These are phyloP conservation scores for Alternaria sp. DNA, from an alignment of 2,329 filamentous ascomycete genomes.

Conservation along the genomic window DNA sequence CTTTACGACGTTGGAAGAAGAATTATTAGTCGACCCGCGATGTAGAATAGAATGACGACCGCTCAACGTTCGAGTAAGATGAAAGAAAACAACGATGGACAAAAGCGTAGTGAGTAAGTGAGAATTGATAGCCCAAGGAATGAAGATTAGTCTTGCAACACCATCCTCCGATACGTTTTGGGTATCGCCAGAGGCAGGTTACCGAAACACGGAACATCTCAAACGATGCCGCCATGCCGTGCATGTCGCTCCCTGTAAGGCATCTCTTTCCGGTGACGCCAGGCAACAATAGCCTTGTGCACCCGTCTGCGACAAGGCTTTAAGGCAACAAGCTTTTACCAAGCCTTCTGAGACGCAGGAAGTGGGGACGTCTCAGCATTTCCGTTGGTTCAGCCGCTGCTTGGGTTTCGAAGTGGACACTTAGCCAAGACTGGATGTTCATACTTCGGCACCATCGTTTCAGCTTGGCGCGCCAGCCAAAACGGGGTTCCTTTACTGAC, in stretches of 20 bases:
- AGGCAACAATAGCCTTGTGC: constrained; percentile 35
- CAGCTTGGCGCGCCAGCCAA: constrained; percentile 45
- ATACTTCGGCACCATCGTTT: constrained; percentile 46
- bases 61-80: constrained; percentile 20
- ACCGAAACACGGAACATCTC: constrained; percentile 18
- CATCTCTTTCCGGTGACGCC: constrained; percentile 12
- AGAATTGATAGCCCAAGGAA: neutral
- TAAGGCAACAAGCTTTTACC: constrained; percentile 33
- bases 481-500: constrained; percentile 20
- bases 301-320: constrained; percentile 23
- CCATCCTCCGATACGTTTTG: neutral
- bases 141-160: neutral
- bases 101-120: constrained; percentile 5
- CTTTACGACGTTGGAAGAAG: constrained; percentile 1
- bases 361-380: constrained; percentile 20
- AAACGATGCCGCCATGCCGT: constrained; percentile 6
- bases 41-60: constrained; percentile 12
- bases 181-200: constrained; percentile 3
- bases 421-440: constrained; percentile 38
- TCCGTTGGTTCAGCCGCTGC: constrained; percentile 34
- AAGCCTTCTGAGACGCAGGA: constrained; percentile 36
- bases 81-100: constrained; percentile 4
- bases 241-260: constrained; percentile 3
- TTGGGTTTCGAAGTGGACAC: constrained; percentile 36
- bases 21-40: constrained; percentile 32